Percentiles rank a stretch among this genome's conserved stretches.
Evolutionary conservation across 164 flowering plant species (phyloP).

Genomic region (Vitis rotundifolia): DNA sequence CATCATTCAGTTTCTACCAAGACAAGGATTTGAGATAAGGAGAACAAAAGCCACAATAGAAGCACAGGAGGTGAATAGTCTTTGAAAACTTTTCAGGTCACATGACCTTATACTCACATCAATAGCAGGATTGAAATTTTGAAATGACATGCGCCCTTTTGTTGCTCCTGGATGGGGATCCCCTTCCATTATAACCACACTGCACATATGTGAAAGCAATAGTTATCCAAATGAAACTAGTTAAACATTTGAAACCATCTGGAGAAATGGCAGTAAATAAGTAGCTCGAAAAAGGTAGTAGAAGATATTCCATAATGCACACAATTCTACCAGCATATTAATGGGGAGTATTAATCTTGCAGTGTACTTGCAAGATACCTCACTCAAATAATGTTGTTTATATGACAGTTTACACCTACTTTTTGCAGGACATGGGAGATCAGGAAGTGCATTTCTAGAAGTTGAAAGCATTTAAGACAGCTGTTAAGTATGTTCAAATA

Average conservation of each 20-base stretch:
- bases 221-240: background rate
- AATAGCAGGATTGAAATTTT: constrained; percentile 77
- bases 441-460: too few species aligned
- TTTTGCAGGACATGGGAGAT: too few species aligned
- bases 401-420: too few species aligned
- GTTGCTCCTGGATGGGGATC: constrained; percentile 79
- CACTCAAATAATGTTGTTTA: too few species aligned
- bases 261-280: background rate
- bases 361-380: too few species aligned
- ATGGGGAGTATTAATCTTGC: too few species aligned
- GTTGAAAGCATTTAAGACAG: too few species aligned
- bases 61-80: constrained; percentile 8
- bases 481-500: too few species aligned
- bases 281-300: background rate
- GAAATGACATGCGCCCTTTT: constrained; percentile 91
- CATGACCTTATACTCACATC: constrained; percentile 75
- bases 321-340: too few species aligned
- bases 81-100: constrained; percentile 18
- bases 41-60: constrained; percentile 21
- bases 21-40: constrained; percentile 31
- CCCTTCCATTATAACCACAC: constrained; percentile 86
- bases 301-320: too few species aligned
- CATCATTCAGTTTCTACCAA: constrained; percentile 79
- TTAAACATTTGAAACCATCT: background rate
- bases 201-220: constrained; percentile 29